phyloP scores from a whole-genome alignment of 2,329 filamentous ascomycete genomes.

The Colletotrichum brevisporum region DNA sequence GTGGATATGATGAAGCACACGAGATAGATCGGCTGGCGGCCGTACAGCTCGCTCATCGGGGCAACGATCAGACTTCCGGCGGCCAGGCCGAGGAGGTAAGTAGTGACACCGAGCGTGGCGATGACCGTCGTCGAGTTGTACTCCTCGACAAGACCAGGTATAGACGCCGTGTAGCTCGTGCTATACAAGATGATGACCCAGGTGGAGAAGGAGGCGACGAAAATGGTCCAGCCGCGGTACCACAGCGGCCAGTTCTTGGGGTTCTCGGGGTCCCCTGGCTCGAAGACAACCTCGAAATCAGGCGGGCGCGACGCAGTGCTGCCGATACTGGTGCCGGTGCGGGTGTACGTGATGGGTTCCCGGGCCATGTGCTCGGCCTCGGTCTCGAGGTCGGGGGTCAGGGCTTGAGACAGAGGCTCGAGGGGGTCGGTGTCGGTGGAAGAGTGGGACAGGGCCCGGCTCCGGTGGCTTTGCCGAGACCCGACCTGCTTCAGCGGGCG shows the following conservation, averaged over 20 bases:
- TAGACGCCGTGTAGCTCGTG: constrained; percentile 82
- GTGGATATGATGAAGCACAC: constrained; percentile 75
- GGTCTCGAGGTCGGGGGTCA: constrained; percentile 54
- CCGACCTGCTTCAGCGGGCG: constrained; percentile 18
- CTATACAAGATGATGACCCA: constrained; percentile 78
- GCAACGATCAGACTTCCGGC: constrained; percentile 80
- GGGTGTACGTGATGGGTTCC: constrained; percentile 55
- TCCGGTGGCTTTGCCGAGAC: constrained; percentile 35
- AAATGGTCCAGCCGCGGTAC: constrained; percentile 58
- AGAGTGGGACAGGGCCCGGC: constrained; percentile 22
- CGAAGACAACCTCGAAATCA: constrained; percentile 82
- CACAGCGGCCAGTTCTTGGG: constrained; percentile 77
- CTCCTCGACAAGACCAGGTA: constrained; percentile 77
- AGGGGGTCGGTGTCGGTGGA: constrained; percentile 41
- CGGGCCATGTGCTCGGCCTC: constrained; percentile 56
- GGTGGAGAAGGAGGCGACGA: constrained; percentile 61
- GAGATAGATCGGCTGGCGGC: constrained; percentile 78
- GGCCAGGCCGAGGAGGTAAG: constrained; percentile 83
- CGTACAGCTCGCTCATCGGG: constrained; percentile 80
- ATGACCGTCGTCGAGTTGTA: constrained; percentile 73
- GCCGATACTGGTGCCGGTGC: constrained; percentile 55
- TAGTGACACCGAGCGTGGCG: constrained; percentile 83
- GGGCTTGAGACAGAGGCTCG: constrained; percentile 55
- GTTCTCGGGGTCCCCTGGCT: constrained; percentile 73
- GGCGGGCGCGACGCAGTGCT: constrained; percentile 62